These are phyloP conservation scores for Pseudocercospora macadamiae DNA, from an alignment of 2,329 filamentous ascomycete species.

Conservation along the genomic window DNA sequence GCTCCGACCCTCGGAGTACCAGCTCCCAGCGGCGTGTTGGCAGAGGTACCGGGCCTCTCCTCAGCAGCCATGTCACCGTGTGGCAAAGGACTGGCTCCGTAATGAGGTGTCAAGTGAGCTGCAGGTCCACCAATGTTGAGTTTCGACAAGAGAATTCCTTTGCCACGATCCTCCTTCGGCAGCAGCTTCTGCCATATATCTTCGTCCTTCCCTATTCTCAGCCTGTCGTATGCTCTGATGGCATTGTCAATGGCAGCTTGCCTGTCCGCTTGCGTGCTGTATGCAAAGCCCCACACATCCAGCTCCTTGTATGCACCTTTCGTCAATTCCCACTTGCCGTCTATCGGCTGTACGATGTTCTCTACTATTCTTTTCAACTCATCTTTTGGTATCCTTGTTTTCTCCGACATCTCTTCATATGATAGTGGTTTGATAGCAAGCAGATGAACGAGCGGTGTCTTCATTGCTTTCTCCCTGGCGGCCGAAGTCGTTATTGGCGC, in stretches of 20 bases:
- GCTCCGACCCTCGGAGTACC: slow-evolving; percentile 32
- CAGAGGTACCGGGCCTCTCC: slow-evolving; percentile 26
- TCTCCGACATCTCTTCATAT: slow-evolving; percentile 49
- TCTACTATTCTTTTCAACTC: slow-evolving; percentile 51
- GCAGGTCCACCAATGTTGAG: slow-evolving; percentile 52
- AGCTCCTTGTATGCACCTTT: slow-evolving; percentile 65
- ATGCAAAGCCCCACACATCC: slow-evolving; percentile 64
- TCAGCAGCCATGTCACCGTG: slow-evolving; percentile 26
- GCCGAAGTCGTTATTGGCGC: slow-evolving; percentile 40
- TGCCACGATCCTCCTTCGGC: slow-evolving; percentile 62
- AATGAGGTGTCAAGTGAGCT: slow-evolving; percentile 32
- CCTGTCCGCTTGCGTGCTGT: slow-evolving; percentile 58
- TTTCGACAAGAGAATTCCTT: slow-evolving; percentile 63
- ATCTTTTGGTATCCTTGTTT: slow-evolving; percentile 52
- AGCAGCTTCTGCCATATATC: slow-evolving; percentile 65
- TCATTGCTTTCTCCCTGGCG: slow-evolving; percentile 46
- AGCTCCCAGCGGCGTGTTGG: slow-evolving; percentile 34
- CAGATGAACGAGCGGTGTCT: slow-evolving; percentile 53
- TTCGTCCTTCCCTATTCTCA: slow-evolving; percentile 62
- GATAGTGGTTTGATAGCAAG: slow-evolving; percentile 57
- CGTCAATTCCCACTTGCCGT: slow-evolving; percentile 57
- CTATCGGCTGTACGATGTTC: slow-evolving; percentile 57
- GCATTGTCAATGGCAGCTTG: slow-evolving; percentile 64
- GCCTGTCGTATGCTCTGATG: slow-evolving; percentile 65
- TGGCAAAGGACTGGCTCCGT: slow-evolving; percentile 35